Evolutionary conservation across 495 filamentous ascomycete genomes (phyloP).

Genomic region (Amorphotheca resinae): DNA sequence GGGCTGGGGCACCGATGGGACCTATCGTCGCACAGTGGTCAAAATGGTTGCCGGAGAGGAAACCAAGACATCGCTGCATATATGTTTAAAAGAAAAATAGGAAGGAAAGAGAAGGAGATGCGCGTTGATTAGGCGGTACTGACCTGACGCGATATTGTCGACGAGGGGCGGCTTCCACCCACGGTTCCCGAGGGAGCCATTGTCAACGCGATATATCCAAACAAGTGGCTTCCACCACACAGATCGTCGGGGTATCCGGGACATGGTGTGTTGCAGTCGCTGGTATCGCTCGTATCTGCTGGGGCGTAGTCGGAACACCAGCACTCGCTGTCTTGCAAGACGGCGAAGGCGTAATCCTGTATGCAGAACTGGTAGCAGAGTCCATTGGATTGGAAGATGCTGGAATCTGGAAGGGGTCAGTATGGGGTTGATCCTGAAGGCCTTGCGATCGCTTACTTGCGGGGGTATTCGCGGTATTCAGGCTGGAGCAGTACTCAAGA

Average conservation of each 20-base stretch:
- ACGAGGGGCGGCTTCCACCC: slow-evolving; percentile 15
- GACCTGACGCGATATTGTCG: slow-evolving; percentile 9
- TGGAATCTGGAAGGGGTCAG: slow-evolving; percentile 29
- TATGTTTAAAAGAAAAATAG: not conserved
- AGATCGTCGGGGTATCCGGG: slow-evolving; percentile 54
- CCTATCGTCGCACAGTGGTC: slow-evolving; percentile 18
- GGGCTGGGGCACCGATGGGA: slow-evolving; percentile 19
- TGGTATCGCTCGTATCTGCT: slow-evolving; percentile 22
- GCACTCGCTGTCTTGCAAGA: slow-evolving; percentile 51
- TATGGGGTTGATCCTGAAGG: not conserved
- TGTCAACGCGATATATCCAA: slow-evolving; percentile 43
- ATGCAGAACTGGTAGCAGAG: slow-evolving; percentile 43
- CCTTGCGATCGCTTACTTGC: slow-evolving; percentile 9
- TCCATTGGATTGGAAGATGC: slow-evolving; percentile 55
- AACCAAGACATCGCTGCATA: not conserved
- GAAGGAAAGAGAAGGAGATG: not conserved
- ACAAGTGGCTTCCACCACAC: slow-evolving; percentile 49
- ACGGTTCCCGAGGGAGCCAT: slow-evolving; percentile 36
- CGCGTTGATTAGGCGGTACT: slow-evolving; percentile 5
- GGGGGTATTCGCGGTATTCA: slow-evolving; percentile 30
- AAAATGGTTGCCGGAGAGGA: slow-evolving; percentile 17
- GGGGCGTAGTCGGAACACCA: slow-evolving; percentile 70
- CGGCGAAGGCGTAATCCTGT: slow-evolving; percentile 49
- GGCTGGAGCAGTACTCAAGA: slow-evolving; percentile 30
- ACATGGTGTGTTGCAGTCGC: slow-evolving; percentile 44